Evolutionary conservation across 306 rosid species (phyloP), one percentile per base, ranked within the genome.

Genomic region (Vachellia pachyceras): DNA sequence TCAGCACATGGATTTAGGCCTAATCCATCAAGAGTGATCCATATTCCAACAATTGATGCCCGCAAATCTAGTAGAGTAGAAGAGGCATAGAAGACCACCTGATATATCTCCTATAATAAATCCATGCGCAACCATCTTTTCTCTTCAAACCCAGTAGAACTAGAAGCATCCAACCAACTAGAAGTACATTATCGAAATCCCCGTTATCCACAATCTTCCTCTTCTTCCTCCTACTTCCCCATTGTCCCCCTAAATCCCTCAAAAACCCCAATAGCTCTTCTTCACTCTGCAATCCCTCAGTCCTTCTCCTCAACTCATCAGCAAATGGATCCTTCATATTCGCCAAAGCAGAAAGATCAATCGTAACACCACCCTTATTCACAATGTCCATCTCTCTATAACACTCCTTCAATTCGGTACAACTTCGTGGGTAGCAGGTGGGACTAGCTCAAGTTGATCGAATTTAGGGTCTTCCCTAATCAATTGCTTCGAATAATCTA

Each of bases 191-290:
- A 2, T 94, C 98, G 9, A 94, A 94, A 72, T 82, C 84, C 0
- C 55, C 77, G 0, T 97, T 94, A 3, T 91, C 97, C 5, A 94
- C 98, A 25, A 94, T 89, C 88, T 89, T 88, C 69, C 98, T 88
- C 91, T 85, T 92, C 89, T 83, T 94, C 86, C 98, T 84, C 81
- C 97, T 83, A 68, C 98, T 94, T 0, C 93, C 98, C 98, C 98
- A 94, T 37, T 91, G 89, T 20, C 98, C 98, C 7, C 67, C 89
- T 83, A 94, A 83, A n/a, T 88, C 91, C 80, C 95, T 90, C 90
- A 91, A 82, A 82, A 91, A 94, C 40, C 88, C 97, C 75, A 94
- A 87, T 72, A 94, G 63, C 81, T 85, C 86, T 69, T 86, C 98
- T 47, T 94, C 98, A 14, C 60, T 77, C 80, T 71, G 80, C 88